Evolutionary conservation across 2,329 filamentous ascomycete genomes (phyloP).

Genomic region (Phialophora expanda): DNA sequence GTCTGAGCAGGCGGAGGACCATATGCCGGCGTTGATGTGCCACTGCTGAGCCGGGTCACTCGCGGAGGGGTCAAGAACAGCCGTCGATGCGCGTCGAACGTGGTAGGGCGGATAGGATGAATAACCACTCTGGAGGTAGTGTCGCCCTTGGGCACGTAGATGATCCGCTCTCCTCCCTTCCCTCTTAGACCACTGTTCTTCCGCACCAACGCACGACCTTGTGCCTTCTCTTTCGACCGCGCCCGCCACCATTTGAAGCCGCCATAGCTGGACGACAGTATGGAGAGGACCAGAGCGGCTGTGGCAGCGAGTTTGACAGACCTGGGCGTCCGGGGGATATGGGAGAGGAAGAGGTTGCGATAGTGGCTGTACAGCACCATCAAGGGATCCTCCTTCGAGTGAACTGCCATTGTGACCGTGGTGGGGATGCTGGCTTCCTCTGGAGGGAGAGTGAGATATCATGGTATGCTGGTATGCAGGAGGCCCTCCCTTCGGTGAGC

Average conservation of each 20-base stretch:
- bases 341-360: constrained; percentile 54
- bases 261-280: constrained; percentile 79
- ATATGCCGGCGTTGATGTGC: constrained; percentile 65
- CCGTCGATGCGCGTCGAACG: constrained; percentile 93
- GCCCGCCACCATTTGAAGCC: constrained; percentile 77
- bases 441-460: not conserved
- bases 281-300: constrained; percentile 74
- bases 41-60: constrained; percentile 76
- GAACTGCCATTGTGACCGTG: constrained; percentile 71
- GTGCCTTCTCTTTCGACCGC: constrained; percentile 76
- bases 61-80: constrained; percentile 90
- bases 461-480: not conserved
- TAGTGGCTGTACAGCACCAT: constrained; percentile 69
- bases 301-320: constrained; percentile 76
- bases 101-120: constrained; percentile 84
- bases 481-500: not conserved
- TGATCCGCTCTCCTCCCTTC: constrained; percentile 92
- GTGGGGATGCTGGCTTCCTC: constrained; percentile 17
- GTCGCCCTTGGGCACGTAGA: constrained; percentile 91
- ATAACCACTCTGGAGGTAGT: constrained; percentile 90
- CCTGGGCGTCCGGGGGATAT: constrained; percentile 68
- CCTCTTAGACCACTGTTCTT: constrained; percentile 91
- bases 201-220: constrained; percentile 79
- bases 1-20: constrained; percentile 76
- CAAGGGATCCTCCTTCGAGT: constrained; percentile 78